Evolutionary conservation across 2,329 filamentous ascomycete species (phyloP).

Genomic region (Capronia americana): DNA sequence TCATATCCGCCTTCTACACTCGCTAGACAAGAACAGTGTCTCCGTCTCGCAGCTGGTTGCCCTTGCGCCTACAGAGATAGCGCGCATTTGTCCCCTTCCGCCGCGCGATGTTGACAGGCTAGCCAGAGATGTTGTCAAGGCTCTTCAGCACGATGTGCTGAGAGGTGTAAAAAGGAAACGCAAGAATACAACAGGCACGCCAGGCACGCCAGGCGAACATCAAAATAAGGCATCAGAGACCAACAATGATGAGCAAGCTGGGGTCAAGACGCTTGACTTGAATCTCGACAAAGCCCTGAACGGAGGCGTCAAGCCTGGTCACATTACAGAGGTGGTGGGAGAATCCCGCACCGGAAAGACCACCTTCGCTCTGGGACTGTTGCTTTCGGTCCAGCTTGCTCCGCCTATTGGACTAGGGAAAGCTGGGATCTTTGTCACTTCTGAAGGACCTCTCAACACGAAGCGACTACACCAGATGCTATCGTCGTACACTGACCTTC

Average conservation of each 20-base stretch:
- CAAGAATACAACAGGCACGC: constrained; percentile 42
- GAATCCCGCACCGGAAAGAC: constrained; percentile 95
- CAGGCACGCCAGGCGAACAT: constrained; percentile 45
- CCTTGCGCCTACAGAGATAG: constrained; percentile 80
- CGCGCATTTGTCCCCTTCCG: constrained; percentile 82
- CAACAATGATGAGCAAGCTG: constrained; percentile 45
- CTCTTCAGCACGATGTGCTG: constrained; percentile 61
- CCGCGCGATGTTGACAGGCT: constrained; percentile 80
- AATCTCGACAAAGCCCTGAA: constrained; percentile 72
- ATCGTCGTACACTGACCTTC: constrained; percentile 57
- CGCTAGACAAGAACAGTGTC: constrained; percentile 77
- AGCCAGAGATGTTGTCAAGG: constrained; percentile 68
- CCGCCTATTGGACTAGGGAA: constrained; percentile 72
- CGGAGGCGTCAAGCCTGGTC: constrained; percentile 80
- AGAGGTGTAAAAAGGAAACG: constrained; percentile 20
- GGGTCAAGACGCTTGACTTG: constrained; percentile 81
- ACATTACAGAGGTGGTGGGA: constrained; percentile 86
- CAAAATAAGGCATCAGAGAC: constrained; percentile 43
- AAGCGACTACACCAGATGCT: constrained; percentile 81
- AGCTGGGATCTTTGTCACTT: constrained; percentile 90
- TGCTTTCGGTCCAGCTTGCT: constrained; percentile 83
- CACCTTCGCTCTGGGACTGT: constrained; percentile 83
- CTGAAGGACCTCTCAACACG: constrained; percentile 84
- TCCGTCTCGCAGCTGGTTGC: constrained; percentile 85
- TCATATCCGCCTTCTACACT: constrained; percentile 76